Percentiles rank a stretch among this genome's conserved stretches.
phyloP scores from a whole-genome alignment of 2,329 filamentous ascomycete genomes.

The Fusarium praegraminearum region DNA sequence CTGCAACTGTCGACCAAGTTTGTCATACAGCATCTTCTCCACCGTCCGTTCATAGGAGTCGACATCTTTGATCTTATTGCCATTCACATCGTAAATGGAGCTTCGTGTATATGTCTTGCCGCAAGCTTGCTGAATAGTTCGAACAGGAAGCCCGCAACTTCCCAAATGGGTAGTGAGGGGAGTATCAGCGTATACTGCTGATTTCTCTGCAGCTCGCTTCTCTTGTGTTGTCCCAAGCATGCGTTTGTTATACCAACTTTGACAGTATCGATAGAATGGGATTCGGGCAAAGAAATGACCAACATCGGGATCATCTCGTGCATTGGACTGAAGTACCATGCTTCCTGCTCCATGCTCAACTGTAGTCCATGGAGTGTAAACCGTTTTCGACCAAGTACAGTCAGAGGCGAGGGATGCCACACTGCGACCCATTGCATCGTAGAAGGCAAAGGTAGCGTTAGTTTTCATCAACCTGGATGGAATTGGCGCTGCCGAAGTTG shows the following conservation, averaged over 20 bases:
- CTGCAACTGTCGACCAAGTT: background rate
- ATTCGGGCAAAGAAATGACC: background rate
- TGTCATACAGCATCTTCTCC: background rate
- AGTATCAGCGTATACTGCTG: background rate
- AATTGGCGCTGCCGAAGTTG: background rate
- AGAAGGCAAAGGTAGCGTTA: background rate
- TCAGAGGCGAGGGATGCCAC: background rate
- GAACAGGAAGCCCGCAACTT: background rate
- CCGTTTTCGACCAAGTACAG: background rate
- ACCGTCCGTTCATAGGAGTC: background rate
- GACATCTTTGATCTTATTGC: background rate
- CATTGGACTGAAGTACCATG: background rate
- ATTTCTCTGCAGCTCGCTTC: background rate
- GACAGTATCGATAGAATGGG: background rate
- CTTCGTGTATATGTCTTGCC: background rate
- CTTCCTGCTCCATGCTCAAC: background rate
- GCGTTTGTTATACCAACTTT: background rate
- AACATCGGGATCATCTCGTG: background rate
- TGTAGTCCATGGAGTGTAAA: background rate
- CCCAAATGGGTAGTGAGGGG: background rate
- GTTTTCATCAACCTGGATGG: background rate
- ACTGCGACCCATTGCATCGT: background rate
- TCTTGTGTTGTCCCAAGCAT: background rate
- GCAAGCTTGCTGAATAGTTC: background rate
- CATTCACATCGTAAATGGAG: background rate